These are phyloP conservation scores for Waltergamsia citrina DNA, from an alignment of 2,329 filamentous ascomycete species.

Conservation along the genomic window DNA sequence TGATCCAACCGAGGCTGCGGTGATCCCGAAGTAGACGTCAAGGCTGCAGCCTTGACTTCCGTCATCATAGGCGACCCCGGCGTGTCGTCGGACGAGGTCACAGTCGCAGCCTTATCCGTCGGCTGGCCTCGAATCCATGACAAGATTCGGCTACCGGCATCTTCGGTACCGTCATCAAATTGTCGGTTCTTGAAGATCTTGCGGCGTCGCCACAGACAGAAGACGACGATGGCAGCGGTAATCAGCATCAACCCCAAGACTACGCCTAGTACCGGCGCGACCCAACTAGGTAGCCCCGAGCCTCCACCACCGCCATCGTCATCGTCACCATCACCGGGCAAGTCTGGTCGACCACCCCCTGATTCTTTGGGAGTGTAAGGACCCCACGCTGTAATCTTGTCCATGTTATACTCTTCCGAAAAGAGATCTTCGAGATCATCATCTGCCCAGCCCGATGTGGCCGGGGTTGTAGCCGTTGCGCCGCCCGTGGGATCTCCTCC, in stretches of 20 bases:
- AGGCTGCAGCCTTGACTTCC: constrained; percentile 12
- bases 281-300: constrained; percentile 41
- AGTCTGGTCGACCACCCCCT: constrained; percentile 8
- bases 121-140: constrained; percentile 42
- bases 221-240: constrained; percentile 37
- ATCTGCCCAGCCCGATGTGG: constrained; percentile 45
- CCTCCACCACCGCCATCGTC: constrained; percentile 15
- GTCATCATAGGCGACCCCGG: constrained; percentile 28
- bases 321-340: constrained; percentile 11
- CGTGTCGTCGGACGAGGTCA: constrained; percentile 32
- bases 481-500: constrained; percentile 58
- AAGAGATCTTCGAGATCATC: constrained; percentile 43
- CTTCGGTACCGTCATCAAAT: constrained; percentile 31
- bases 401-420: constrained; percentile 39
- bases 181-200: constrained; percentile 27
- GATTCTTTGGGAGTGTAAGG: constrained; percentile 38
- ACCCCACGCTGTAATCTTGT: constrained; percentile 49
- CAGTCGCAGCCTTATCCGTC: constrained; percentile 31
- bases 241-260: constrained; percentile 49
- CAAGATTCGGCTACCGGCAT: constrained; percentile 35
- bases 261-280: constrained; percentile 52
- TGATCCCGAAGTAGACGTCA: constrained; percentile 6
- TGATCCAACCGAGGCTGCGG: constrained; percentile 7
- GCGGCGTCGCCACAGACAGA: constrained; percentile 43
- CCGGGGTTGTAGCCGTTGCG: constrained; percentile 59